A percentile compares a stretch with the other conserved stretches of the same genome.
Evolutionary conservation across 2,329 filamentous ascomycete genomes (phyloP).

Genomic region (Pyrenochaeta sp.): DNA sequence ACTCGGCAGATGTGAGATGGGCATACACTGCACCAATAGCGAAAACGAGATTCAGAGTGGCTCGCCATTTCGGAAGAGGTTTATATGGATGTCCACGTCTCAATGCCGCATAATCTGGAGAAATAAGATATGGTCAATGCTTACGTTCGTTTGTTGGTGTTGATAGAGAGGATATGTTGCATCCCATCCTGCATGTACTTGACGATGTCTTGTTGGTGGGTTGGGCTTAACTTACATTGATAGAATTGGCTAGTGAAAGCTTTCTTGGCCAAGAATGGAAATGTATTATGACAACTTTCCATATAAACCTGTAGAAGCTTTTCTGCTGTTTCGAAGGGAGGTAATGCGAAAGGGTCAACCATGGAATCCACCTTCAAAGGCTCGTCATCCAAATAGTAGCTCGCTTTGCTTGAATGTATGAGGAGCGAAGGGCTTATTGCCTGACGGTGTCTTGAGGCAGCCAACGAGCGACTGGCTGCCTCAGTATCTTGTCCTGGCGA

Average conservation of each 20-base stretch:
- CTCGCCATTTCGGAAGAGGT: conserved; percentile 42
- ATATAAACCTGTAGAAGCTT: conserved; percentile 43
- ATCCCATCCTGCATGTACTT: too few species aligned
- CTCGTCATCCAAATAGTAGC: conserved; percentile 44
- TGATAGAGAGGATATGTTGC: too few species aligned
- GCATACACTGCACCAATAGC: conserved; percentile 51
- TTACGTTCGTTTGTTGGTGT: background rate
- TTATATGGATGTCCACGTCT: conserved; percentile 16
- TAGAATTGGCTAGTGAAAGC: conserved; percentile 44
- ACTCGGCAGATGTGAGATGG: conserved; percentile 36
- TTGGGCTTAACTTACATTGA: conserved; percentile 23
- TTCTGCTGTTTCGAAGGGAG: conserved; percentile 36
- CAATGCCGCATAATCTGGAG: conserved; percentile 30
- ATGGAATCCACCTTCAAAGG: conserved; percentile 24
- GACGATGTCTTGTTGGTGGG: background rate
- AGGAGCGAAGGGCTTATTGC: conserved; percentile 8
- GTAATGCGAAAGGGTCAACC: conserved; percentile 38
- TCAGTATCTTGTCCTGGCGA: too few species aligned
- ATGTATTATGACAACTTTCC: conserved; percentile 27
- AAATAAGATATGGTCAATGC: background rate
- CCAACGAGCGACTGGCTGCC: too few species aligned
- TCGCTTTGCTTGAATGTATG: conserved; percentile 28
- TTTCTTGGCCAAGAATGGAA: conserved; percentile 40
- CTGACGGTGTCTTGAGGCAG: conserved; percentile 10
- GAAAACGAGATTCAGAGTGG: conserved; percentile 52